Evolutionary conservation across 192 early-diverging fungal species (phyloP).

Genomic region (Podila minutissima): DNA sequence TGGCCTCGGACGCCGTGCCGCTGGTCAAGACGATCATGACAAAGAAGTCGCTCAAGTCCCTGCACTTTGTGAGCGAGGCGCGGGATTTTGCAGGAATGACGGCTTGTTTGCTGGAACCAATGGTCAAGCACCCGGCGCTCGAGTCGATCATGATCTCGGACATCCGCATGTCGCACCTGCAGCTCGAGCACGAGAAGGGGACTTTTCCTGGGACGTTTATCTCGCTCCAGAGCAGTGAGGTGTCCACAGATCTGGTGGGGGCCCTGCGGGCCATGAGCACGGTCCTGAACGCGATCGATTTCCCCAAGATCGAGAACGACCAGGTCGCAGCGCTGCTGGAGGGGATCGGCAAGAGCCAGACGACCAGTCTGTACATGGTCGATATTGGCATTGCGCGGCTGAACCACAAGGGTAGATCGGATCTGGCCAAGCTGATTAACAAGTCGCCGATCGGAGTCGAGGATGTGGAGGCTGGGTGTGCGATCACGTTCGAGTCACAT

Average conservation of each 20-base stretch:
- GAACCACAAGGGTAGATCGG: not conserved
- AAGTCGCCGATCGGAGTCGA: not conserved
- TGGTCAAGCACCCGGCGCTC: constrained; percentile 1
- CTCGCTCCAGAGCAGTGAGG: not conserved
- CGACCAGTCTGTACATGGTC: constrained; percentile 1
- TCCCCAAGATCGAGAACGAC: not conserved
- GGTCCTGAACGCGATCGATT: not conserved
- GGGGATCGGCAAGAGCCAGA: not conserved
- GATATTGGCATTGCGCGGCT: not conserved
- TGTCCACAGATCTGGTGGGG: not conserved
- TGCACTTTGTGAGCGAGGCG: constrained; percentile 1
- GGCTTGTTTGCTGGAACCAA: not conserved
- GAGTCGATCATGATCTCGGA: constrained; percentile 4
- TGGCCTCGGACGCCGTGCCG: not conserved
- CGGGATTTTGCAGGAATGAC: not conserved
- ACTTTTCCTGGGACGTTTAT: not conserved
- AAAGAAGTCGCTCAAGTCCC: not conserved
- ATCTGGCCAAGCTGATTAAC: not conserved
- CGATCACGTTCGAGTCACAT: not conserved
- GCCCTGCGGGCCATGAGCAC: not conserved
- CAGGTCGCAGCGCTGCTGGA: not conserved
- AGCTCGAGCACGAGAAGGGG: not conserved
- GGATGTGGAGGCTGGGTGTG: not conserved
- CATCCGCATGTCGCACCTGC: not conserved
- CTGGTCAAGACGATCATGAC: constrained; percentile 4